Conservation (phyloP, 495 filamentous ascomycete genomes). For the Rostrohypoxylon terebratum region DNA sequence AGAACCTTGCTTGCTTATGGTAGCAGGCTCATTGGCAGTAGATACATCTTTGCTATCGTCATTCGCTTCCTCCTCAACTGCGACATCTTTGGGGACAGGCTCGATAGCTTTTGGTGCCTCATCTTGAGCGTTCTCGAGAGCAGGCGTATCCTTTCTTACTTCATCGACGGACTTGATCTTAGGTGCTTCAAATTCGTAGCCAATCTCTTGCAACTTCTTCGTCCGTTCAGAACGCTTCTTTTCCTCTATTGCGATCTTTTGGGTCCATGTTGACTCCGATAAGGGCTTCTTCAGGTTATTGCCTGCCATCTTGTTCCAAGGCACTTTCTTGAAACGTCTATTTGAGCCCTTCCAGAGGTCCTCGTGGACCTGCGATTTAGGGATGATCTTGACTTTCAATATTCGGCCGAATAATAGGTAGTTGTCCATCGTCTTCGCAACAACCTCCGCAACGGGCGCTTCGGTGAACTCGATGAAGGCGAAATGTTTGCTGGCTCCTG, state of each 20-base stretch:
- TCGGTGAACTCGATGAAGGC: slow-evolving; percentile 92
- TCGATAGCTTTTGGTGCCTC: slow-evolving; percentile 55
- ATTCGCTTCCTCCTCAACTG: slow-evolving; percentile 33
- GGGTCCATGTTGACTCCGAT: slow-evolving; percentile 79
- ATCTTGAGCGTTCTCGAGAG: slow-evolving; percentile 50
- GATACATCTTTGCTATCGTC: slow-evolving; percentile 7
- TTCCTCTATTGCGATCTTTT: slow-evolving; percentile 76
- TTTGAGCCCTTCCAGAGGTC: slow-evolving; percentile 89
- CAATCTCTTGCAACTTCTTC: slow-evolving; percentile 80
- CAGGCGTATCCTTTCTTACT: slow-evolving; percentile 32
- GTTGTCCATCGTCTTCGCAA: slow-evolving; percentile 94
- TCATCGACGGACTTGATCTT: slow-evolving; percentile 73
- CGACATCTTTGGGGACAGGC: slow-evolving; percentile 36
- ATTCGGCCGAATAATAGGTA: slow-evolving; percentile 96
- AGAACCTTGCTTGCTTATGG: slow-evolving; percentile 44
- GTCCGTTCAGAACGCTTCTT: slow-evolving; percentile 71
- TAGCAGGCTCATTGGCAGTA: slow-evolving; percentile 41
- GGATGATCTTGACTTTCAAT: slow-evolving; percentile 83
- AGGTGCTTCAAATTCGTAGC: slow-evolving; percentile 85
- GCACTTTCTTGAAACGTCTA: slow-evolving; percentile 85
- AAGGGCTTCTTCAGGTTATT: slow-evolving; percentile 74
- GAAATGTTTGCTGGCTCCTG: slow-evolving; percentile 88
- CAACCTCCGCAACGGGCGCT: slow-evolving; percentile 83
- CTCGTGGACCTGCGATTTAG: slow-evolving; percentile 79
- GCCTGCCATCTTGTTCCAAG: slow-evolving; percentile 85